A percentile compares a stretch with the other conserved stretches of the same genome.
Conservation (phyloP, 1,284 basidiomycete genomes). For the Ceratobasidium theobromae region DNA sequence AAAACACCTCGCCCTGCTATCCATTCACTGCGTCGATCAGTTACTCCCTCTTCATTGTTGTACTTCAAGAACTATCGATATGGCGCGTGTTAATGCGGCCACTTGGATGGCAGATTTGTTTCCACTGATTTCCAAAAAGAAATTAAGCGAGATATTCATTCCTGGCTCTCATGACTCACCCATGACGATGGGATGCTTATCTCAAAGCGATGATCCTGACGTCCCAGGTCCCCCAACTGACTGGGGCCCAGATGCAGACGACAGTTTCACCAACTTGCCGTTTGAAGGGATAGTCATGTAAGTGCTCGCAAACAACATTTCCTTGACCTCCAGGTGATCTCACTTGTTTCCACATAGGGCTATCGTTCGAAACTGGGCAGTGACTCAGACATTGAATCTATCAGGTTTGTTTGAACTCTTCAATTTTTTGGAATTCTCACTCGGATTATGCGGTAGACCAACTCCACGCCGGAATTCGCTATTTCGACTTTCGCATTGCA, state of each 20-base stretch:
- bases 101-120: background rate
- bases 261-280: no score
- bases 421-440: background rate
- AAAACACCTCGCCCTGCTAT: no score
- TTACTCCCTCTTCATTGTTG: no score
- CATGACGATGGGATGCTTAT: background rate
- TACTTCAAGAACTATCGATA: background rate
- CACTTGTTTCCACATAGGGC: no score
- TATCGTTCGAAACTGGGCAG: background rate
- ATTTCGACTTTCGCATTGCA: background rate
- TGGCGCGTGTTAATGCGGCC: background rate
- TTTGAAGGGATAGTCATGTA: no score
- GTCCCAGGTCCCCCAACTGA: background rate
- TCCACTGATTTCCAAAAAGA: background rate
- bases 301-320: no score
- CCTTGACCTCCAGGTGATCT: no score
- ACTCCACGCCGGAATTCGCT: background rate
- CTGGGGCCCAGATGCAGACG: background rate
- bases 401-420: background rate
- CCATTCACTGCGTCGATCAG: no score
- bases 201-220: background rate
- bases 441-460: background rate
- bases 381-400: background rate
- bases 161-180: constrained; percentile 1
- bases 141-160: background rate